Evolutionary conservation across 345 rosid species (phyloP), one percentile per base, ranked within the genome.

Genomic region (Carallia pectinifolia): DNA sequence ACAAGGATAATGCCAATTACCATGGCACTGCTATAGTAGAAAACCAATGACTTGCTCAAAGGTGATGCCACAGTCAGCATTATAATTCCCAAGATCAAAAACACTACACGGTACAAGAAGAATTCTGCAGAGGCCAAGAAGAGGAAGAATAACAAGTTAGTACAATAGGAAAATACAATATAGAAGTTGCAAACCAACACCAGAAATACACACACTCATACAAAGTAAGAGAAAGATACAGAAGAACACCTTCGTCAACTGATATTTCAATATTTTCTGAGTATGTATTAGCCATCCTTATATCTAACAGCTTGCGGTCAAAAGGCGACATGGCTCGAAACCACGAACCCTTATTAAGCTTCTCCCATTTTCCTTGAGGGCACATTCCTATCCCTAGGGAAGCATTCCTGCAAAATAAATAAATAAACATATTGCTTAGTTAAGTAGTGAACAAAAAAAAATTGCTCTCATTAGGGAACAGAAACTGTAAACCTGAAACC

Each of bases 11-110:
- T 74, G 23, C 98, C 98, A 74, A 88, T 77, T 76, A 89, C 85
- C 97, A 94, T 94, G 44, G 97, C 95, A 77, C 98, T 85, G 80
- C 92, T 68, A 75, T 94, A 94, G 85, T 91, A 94, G 80, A 94
- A 91, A 6, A 76, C 84, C 70, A 94, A 73, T 17, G 98, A 94
- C 71, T 87, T 76, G 89, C 98, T 91, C 74, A 90, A 68, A 13
- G 79, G 34, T 48, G 95, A 79, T 66, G 97, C 93, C 65, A 81
- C 81, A 55, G 80, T 87, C 83, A 88, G 62, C 62, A 94, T 64
- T 19, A 88, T 9, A n/a, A 86, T 69, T 71, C 97, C 98, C 56
- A 79, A 16, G 40, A 87, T 44, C 18, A 91, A 81, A 74, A 94
- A 88, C 34, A 90, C 48, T n/a, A 85, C 53, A 27, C 97, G 98